Conservation (phyloP, 2,329 filamentous ascomycete genomes). For the Orbilia brochopaga region DNA sequence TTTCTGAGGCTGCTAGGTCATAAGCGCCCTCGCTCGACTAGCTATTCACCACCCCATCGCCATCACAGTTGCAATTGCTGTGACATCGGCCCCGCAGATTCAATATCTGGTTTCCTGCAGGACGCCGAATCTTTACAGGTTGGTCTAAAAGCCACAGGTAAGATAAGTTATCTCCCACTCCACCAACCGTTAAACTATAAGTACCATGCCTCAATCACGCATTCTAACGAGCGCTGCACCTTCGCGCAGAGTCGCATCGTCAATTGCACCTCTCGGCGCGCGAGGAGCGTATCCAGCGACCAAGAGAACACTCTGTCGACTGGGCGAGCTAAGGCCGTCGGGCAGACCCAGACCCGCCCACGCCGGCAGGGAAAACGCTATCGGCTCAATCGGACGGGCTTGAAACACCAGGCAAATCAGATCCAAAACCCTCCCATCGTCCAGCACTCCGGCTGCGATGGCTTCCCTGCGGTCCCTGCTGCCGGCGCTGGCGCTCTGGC, state of each 20-base stretch:
- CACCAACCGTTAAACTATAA: no score
- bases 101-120: no score
- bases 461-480: slow-evolving; percentile 43
- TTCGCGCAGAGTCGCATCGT: not conserved
- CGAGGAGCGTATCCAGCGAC: no score
- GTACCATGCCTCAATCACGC: no score
- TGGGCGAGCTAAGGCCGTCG: not conserved
- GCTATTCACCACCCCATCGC: no score
- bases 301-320: slow-evolving; percentile 7
- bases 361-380: not conserved
- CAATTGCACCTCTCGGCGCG: not conserved
- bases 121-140: no score
- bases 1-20: no score
- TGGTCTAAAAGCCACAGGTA: no score
- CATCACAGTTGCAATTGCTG: no score
- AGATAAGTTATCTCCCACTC: no score
- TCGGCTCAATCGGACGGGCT: slow-evolving; percentile 35
- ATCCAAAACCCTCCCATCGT: slow-evolving; percentile 1
- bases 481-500: slow-evolving; percentile 44
- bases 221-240: not conserved
- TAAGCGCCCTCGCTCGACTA: no score
- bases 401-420: slow-evolving; percentile 42
- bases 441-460: slow-evolving; percentile 24
- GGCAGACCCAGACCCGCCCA: not conserved
- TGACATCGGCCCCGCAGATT: no score